Evolutionary conservation across 805 yeast genomes (phyloP).

Genomic region (Groenewaldozyma tartarivorans): DNA sequence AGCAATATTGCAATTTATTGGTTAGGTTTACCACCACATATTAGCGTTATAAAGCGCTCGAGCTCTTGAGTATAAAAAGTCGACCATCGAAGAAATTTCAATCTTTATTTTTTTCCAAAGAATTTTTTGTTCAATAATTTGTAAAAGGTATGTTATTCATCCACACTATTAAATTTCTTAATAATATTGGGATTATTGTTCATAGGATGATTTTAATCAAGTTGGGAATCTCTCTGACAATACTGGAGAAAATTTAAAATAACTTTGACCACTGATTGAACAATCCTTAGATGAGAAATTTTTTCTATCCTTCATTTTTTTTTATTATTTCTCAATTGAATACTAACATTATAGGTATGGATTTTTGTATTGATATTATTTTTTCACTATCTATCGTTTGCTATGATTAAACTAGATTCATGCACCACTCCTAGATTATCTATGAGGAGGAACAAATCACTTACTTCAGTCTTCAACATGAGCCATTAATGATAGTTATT

Average conservation of each 20-base stretch:
- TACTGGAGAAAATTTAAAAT: conserved; percentile 20
- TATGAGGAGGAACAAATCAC: conserved; percentile 19
- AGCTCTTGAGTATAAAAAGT: too few relatives aligned
- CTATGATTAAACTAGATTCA: conserved; percentile 23
- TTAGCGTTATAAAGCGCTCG: too few relatives aligned
- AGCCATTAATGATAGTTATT: conserved; percentile 13
- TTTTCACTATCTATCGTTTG: conserved; percentile 8
- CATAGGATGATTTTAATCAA: conserved; percentile 16
- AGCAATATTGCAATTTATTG: neutral
- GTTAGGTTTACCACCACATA: neutral
- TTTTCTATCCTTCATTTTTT: too few relatives aligned
- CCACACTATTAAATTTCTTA: too few relatives aligned
- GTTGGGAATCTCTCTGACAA: conserved; percentile 31
- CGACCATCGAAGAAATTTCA: too few relatives aligned
- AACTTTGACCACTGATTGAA: conserved; percentile 17
- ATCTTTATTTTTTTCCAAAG: too few relatives aligned
- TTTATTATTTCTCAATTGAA: too few relatives aligned
- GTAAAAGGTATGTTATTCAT: too few relatives aligned
- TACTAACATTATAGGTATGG: too few relatives aligned
- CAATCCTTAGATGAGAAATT: conserved; percentile 1
- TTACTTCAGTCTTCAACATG: conserved; percentile 30
- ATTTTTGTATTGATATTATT: too few relatives aligned
- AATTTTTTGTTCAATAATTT: too few relatives aligned
- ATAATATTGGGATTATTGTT: too few relatives aligned
- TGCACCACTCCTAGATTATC: conserved; percentile 22